Conservation (phyloP, 2,329 filamentous ascomycete genomes). For the Colletotrichum cereale region DNA sequence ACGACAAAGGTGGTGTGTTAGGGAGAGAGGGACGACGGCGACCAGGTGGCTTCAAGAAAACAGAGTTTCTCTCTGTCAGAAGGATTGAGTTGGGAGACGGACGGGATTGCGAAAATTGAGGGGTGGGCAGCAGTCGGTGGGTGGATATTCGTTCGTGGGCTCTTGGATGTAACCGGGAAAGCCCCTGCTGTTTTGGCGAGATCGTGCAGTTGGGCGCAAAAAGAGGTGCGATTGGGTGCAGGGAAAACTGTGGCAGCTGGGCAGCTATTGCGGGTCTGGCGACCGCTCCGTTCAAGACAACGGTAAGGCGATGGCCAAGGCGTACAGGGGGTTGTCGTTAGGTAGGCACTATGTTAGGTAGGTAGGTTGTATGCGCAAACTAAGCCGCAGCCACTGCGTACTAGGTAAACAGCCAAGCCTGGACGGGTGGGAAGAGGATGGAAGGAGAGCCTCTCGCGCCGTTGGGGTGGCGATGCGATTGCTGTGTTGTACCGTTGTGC, state of each 20-base stretch:
- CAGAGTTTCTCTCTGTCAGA: constrained; percentile 12
- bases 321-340: not conserved
- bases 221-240: constrained; percentile 40
- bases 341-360: not conserved
- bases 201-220: constrained; percentile 42
- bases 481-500: not conserved
- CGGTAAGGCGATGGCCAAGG: constrained; percentile 22
- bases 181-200: constrained; percentile 40
- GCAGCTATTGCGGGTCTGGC: constrained; percentile 42
- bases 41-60: constrained; percentile 7
- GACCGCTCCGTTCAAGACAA: constrained; percentile 35
- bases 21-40: constrained; percentile 25
- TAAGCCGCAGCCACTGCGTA: constrained; percentile 37
- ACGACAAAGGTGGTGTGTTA: constrained; percentile 10
- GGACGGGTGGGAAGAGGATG: not conserved
- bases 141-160: constrained; percentile 39
- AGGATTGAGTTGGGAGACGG: constrained; percentile 29
- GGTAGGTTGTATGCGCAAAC: constrained; percentile 32
- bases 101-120: constrained; percentile 38
- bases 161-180: constrained; percentile 37
- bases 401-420: constrained; percentile 21
- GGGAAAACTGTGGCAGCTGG: constrained; percentile 39
- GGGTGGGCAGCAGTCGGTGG: constrained; percentile 40
- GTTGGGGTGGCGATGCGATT: constrained; percentile 21
- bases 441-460: constrained; percentile 9